phyloP scores from a whole-genome alignment of 1,284 basidiomycete genomes.

The Tilletia walkeri region DNA sequence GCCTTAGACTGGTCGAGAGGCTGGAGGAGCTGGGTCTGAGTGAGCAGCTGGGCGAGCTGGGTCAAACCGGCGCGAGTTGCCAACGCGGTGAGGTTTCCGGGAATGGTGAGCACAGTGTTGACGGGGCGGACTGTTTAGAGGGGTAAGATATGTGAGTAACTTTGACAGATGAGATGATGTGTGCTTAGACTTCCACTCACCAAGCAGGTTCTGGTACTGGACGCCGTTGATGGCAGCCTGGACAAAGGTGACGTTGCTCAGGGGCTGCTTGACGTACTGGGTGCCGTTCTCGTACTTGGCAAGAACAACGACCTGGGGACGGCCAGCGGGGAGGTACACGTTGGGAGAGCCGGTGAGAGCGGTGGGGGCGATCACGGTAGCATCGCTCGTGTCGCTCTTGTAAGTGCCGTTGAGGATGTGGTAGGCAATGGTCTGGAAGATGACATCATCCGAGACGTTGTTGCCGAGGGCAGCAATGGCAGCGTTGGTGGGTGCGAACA shows the following conservation, averaged over 20 bases:
- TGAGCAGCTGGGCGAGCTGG: not conserved
- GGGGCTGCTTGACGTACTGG: slow-evolving; percentile 63
- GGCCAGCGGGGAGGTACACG: slow-evolving; percentile 30
- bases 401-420: slow-evolving; percentile 66
- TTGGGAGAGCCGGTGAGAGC: slow-evolving; percentile 60
- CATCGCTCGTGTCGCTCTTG: slow-evolving; percentile 40
- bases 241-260: slow-evolving; percentile 37
- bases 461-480: slow-evolving; percentile 53
- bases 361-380: slow-evolving; percentile 63
- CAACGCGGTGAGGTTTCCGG: slow-evolving; percentile 44
- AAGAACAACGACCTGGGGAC: slow-evolving; percentile 66
- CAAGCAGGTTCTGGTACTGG: slow-evolving; percentile 57
- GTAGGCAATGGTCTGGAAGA: slow-evolving; percentile 64
- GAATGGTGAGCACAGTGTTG: slow-evolving; percentile 60
- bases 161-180: not conserved
- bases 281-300: slow-evolving; percentile 59
- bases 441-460: slow-evolving; percentile 57
- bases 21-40: not conserved
- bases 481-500: slow-evolving; percentile 58
- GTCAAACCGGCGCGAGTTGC: slow-evolving; percentile 1
- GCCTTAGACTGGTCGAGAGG: slow-evolving; percentile 23
- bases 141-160: too few species aligned
- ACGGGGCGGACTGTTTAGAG: slow-evolving; percentile 31
- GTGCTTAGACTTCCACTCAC: not conserved
- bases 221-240: slow-evolving; percentile 57